A percentile compares a stretch with the other conserved stretches of the same genome.
phyloP scores from a whole-genome alignment of 2,329 filamentous ascomycete genomes.

The Apiospora saccharicola region DNA sequence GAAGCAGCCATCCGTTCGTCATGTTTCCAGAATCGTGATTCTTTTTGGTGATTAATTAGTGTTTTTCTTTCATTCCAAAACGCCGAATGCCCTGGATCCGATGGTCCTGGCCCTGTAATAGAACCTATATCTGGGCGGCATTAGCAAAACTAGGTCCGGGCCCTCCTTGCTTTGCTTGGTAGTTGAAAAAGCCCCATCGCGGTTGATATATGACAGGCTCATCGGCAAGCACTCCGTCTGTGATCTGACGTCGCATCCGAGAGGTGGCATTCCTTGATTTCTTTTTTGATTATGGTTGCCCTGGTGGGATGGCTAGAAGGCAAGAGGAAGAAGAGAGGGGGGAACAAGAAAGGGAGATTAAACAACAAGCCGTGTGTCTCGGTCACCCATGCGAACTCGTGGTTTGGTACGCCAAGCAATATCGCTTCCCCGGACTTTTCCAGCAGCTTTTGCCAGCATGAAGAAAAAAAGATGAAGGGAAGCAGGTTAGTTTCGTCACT shows the following conservation, averaged over 20 bases:
- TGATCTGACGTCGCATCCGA: conserved; percentile 6
- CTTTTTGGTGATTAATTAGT: too few species aligned
- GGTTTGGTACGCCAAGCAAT: conserved; percentile 8
- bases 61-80: background rate
- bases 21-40: background rate
- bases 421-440: background rate
- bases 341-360: background rate
- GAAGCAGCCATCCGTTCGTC: background rate
- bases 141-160: background rate
- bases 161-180: background rate
- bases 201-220: conserved; percentile 14
- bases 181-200: background rate
- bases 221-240: conserved; percentile 11
- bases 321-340: background rate
- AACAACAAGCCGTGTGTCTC: conserved; percentile 24
- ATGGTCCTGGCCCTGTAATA: background rate
- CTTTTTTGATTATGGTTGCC: background rate
- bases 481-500: conserved; percentile 5
- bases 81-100: background rate
- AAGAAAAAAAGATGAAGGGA: background rate
- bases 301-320: background rate
- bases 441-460: conserved; percentile 7
- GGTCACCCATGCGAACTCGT: conserved; percentile 1
- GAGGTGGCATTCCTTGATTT: background rate
- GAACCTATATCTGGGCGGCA: background rate